Evolutionary conservation across 257 asterid genomes (phyloP), one percentile per base, ranked within the genome.

Genomic region (Solanum microdontum): DNA sequence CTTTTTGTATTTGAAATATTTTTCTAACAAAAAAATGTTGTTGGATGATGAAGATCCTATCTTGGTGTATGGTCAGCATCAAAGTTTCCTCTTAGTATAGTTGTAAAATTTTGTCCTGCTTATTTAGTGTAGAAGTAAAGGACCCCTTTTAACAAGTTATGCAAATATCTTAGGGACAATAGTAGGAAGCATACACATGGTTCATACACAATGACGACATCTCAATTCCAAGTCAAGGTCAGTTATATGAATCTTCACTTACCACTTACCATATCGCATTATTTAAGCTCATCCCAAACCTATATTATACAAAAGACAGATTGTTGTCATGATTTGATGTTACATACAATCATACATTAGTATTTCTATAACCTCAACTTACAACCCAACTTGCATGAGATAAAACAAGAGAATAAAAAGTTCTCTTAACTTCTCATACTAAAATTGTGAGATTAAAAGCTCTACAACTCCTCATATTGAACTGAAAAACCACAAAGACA

Each of bases 401-500:
- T 40, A 43, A 24, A 9, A 85, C 6, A 4, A 74, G 85, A 82
- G 60, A 33, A 2, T 8, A n/a, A 40, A 3, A 66, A 26, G 51
- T 37, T 55, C 93, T 94, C 95, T 37, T 37, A 92, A 30, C 89
- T 93, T 94, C 93, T 95, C 98, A 83, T 89, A 91, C 87, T 94
- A 28, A 26, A 9, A 87, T 2, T 11, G 24, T 24, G 82, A 82
- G 40, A 1, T 23, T 48, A 24, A 9, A 68, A 26, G 74, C 37
- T 55, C 94, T 95, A 97, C 43, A 93, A 26, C 89, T 93, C 95
- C 92, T 97, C 98, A 76, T 90, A 91, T 87, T 94, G 93, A 86
- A 97, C 82, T 34, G 94, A 92, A 88, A 97, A 97, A 30, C 99
- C 99, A 91, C 98, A 94, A n/a, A 12, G 88, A 82, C 99, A 94